Evolutionary conservation across 441 rosid genomes (phyloP), one percentile per base, ranked within the genome.

Genomic region (Metrosideros polymorpha): DNA sequence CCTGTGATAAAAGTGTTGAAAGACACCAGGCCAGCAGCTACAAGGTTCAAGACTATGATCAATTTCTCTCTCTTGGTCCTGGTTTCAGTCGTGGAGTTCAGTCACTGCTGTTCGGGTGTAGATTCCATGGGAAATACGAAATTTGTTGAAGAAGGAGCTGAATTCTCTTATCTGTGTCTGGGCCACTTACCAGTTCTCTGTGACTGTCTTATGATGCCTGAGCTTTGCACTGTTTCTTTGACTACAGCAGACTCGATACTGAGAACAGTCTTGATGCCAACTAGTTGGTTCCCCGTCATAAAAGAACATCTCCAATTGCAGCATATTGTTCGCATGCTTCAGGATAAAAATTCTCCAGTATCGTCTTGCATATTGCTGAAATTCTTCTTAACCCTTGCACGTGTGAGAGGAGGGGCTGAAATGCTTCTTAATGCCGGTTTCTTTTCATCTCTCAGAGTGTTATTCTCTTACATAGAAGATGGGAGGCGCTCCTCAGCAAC

Each of bases 231-330:
- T 86, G 92, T 94, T 90, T 91, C 96, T 89, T 91, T 96, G 89
- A 91, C 98, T 85, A 86, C 92, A 66, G 76, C 91, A 87, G 98
- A 98, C 89, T 86, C 93, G 84, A 90, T 93, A 87, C 88, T 96
- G 63, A 89, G 94, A 90, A 84, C 87, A 49, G 91, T 94, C 87
- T 86, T 96, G 93, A 90, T 93, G 30, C 97, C 99, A 14, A 87
- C 89, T 86, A 92, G 98, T 79, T 96, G 99, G 99, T 92, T 96
- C 89, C 96, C 98, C 42, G 89, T 98, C 88, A 90, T 98, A 88
- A 94, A 91, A 91, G 92, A 91, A 88, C 96, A 96, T 91, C 95
- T 96, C 84, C 95, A 89, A 50, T 86, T 95, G 89, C 95, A 91
- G 90, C 92, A 89, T 89, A 89, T 94, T 86, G 91, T 94, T 87